These are phyloP conservation scores for Mycosphaerelloides madeirae DNA, from an alignment of 2,329 filamentous ascomycete genomes.

Conservation along the genomic window DNA sequence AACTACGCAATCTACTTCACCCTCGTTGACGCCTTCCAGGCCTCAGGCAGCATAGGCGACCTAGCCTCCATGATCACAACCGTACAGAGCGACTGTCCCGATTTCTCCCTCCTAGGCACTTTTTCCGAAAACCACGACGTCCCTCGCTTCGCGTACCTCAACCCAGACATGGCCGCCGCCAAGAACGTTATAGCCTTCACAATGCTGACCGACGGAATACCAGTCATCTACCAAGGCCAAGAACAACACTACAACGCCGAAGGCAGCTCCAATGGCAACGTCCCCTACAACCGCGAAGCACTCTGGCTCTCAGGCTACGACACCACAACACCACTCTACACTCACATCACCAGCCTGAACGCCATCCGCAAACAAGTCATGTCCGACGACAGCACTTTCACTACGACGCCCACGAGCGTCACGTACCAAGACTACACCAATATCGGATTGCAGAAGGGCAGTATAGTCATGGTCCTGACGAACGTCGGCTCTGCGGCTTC, in stretches of 20 bases:
- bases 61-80: constrained; percentile 33
- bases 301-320: constrained; percentile 41
- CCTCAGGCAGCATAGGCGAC: constrained; percentile 34
- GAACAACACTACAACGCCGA: constrained; percentile 53
- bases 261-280: constrained; percentile 25
- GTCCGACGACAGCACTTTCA: constrained; percentile 35
- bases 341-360: constrained; percentile 44
- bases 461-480: constrained; percentile 37
- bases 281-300: constrained; percentile 40
- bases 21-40: constrained; percentile 35
- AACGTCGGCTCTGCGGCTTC: constrained; percentile 28
- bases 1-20: constrained; percentile 46
- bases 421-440: constrained; percentile 39
- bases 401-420: constrained; percentile 37
- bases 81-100: constrained; percentile 34
- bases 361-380: constrained; percentile 47
- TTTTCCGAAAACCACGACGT: constrained; percentile 40
- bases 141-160: constrained; percentile 43
- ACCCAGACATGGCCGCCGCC: constrained; percentile 51
- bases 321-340: constrained; percentile 38
- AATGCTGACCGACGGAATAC: constrained; percentile 58
- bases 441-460: constrained; percentile 48
- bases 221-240: constrained; percentile 62
- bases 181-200: constrained; percentile 59
- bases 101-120: constrained; percentile 36